These are phyloP conservation scores for Papiliotrema terrestris DNA, from an alignment of 1,284 basidiomycete species.

Conservation along the genomic window DNA sequence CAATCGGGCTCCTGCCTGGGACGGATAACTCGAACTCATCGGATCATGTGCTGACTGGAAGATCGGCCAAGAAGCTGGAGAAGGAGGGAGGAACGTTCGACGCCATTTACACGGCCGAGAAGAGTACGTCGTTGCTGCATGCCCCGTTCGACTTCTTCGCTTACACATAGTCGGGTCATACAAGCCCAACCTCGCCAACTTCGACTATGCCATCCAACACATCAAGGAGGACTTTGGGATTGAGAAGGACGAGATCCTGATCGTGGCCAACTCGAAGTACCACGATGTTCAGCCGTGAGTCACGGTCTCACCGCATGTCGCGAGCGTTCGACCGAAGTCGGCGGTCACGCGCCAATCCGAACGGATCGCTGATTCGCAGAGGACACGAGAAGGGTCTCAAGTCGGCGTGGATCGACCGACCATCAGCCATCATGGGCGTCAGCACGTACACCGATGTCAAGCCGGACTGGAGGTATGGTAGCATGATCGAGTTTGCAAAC, in stretches of 20 bases:
- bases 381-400: constrained; percentile 30
- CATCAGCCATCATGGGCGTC: constrained; percentile 20
- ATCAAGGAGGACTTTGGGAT: constrained; percentile 27
- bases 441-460: constrained; percentile 7
- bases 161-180: constrained; percentile 26
- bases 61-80: constrained; percentile 30
- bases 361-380: constrained; percentile 10
- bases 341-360: neutral
- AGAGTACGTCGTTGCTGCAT: constrained; percentile 19
- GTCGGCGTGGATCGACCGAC: constrained; percentile 33
- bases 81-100: constrained; percentile 25
- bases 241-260: constrained; percentile 22
- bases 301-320: neutral
- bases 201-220: constrained; percentile 28
- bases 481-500: constrained; percentile 22
- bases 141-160: neutral
- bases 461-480: constrained; percentile 17
- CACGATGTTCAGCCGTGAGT: constrained; percentile 35
- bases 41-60: constrained; percentile 1
- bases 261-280: constrained; percentile 31
- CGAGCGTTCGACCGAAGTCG: too few relatives aligned
- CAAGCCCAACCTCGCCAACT: constrained; percentile 35
- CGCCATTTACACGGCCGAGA: constrained; percentile 30
- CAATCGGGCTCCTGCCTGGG: too few relatives aligned
- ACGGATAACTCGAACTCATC: too few relatives aligned